Evolutionary conservation across 1,284 basidiomycete species (phyloP).

Genomic region (Trichosporon faecale): DNA sequence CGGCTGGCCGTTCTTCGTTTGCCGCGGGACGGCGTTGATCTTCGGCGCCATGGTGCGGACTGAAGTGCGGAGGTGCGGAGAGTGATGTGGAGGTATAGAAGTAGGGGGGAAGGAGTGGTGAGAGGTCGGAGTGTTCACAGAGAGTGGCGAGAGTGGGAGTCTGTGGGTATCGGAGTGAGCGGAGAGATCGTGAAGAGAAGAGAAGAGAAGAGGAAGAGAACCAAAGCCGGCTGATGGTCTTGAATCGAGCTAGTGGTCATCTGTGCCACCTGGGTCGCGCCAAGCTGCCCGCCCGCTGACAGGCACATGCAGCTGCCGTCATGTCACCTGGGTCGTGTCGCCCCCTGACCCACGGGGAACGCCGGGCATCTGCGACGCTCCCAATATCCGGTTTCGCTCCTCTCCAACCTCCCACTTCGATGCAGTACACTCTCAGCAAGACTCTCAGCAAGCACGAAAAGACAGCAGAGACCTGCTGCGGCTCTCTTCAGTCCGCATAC

Average conservation of each 20-base stretch:
- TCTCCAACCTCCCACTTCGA: not conserved
- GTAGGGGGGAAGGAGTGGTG: not conserved
- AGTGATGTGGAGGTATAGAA: not conserved
- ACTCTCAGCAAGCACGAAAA: not conserved
- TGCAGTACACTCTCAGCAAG: not conserved
- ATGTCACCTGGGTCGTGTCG: too few species aligned
- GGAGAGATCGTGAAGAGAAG: not conserved
- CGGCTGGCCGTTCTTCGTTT: not conserved
- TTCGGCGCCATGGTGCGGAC: not conserved
- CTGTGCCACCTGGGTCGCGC: not conserved
- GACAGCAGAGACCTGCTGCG: not conserved
- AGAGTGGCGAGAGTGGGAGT: not conserved
- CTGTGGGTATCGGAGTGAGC: not conserved
- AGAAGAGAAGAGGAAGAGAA: not conserved
- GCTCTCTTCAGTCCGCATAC: not conserved
- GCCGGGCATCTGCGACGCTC: not conserved
- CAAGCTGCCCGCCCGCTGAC: too few species aligned
- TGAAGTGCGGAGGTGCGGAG: not conserved
- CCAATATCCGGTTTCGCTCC: not conserved
- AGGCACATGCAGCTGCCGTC: not conserved
- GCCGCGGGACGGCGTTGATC: constrained; percentile 1
- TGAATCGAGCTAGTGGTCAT: not conserved
- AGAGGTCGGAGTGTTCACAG: not conserved
- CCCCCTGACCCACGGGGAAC: not conserved
- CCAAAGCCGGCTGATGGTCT: not conserved